Base-by-base conservation (phyloP, 1,284 basidiomycete species). In the Ceratobasidium sp. region DNA sequence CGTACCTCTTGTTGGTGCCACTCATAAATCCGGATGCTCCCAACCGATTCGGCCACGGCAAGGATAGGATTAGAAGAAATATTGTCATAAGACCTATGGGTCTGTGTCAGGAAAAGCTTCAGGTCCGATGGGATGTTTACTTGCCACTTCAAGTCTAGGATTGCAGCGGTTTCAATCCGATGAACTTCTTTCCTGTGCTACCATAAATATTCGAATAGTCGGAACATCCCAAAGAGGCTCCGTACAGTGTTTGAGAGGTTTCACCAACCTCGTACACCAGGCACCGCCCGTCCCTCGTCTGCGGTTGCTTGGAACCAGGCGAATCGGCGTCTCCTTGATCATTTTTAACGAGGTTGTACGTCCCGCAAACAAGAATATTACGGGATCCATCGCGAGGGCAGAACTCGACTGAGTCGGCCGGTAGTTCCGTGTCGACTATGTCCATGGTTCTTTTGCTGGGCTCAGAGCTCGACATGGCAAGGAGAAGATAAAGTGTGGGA, bases 61-160 rank as follows among this genome's bases (percentile, higher is more conserved):
- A 97, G 85, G 2, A 90, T 77, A 14, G 80, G 60, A 5, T 44
- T 62, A 18, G 71, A 23, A 78, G 80, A 79, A 46, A 20, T n/a
- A 2, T 20, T 0, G 14, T 44, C 23, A 23, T 50, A n/a, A 33
- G 69, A 68, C 59, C 64, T 77, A 23, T 14, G 33, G 48, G 10
- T 27, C 16, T 16, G 16, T 48, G 4, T n/a, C 48, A 44, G 57
- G 57, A 4, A 71, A n/a, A 12, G 60, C 18, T 14, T 8, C 1
- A 5, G 65, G 8, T 3, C 18, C 1, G 16, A n/a, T 27, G 30
- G 12, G 77, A 23, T 44, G 20, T 60, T 65, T 27, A 27, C 84
- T 65, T 80, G 95, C 96, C 96, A 98, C 88, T 97, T 97, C 88
- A 95, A 91, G 82, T 98, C 96, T n/a, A 94, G 87, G 35, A 98